Percentiles rank a stretch among this genome's conserved stretches.
Evolutionary conservation across 805 yeast genomes (phyloP).

Genomic region (Ogataea henricii): DNA sequence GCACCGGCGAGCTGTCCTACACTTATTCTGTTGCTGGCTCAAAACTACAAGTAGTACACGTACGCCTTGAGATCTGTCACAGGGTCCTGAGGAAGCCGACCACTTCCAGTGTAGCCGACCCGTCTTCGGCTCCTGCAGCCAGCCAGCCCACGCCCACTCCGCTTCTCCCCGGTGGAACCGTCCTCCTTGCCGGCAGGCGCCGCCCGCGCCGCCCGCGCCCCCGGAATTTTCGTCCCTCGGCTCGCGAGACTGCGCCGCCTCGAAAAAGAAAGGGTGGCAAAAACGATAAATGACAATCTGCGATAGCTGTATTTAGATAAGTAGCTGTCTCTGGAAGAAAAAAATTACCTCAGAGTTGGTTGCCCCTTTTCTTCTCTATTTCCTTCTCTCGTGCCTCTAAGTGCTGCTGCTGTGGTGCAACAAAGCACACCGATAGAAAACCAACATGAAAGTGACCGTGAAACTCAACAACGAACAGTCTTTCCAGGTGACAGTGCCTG

Average conservation of each 20-base stretch:
- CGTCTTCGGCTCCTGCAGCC: too few species aligned
- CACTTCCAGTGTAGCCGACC: too few species aligned
- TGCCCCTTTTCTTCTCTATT: background rate
- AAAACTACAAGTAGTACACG: too few species aligned
- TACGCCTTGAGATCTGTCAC: too few species aligned
- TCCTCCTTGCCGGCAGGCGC: too few species aligned
- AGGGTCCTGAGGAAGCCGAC: too few species aligned
- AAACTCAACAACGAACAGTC: constrained; percentile 36
- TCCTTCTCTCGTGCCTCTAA: background rate
- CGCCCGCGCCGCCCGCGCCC: background rate
- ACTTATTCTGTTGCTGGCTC: background rate
- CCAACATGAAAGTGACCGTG: constrained; percentile 50
- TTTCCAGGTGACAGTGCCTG: constrained; percentile 51
- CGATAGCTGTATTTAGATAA: constrained; percentile 6
- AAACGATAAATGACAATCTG: constrained; percentile 9
- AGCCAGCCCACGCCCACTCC: too few species aligned
- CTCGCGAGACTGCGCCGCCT: constrained; percentile 5
- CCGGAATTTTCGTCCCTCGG: background rate
- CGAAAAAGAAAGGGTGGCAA: constrained; percentile 23
- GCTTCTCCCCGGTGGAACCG: too few species aligned
- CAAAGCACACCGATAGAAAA: background rate
- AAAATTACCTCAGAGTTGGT: background rate
- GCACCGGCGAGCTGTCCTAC: background rate
- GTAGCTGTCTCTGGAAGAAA: background rate
- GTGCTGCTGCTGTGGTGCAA: constrained; percentile 1